Conservation (phyloP, 345 rosid genomes). For the Punica granatum region DNA sequence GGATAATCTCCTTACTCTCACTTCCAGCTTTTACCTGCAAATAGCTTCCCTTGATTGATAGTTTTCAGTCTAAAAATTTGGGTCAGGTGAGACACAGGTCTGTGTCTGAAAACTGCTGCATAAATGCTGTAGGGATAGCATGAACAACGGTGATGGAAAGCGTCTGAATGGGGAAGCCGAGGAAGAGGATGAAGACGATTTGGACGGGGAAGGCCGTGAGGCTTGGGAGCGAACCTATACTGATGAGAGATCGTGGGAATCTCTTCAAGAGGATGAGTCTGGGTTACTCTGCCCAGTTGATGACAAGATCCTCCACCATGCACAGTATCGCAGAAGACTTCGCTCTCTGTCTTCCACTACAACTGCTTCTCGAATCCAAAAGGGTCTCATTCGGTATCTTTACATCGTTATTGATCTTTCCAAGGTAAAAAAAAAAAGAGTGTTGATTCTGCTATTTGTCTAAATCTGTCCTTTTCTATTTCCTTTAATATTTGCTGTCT, state of each 20-base stretch:
- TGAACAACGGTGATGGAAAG: conserved; percentile 39
- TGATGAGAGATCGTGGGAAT: conserved; percentile 84
- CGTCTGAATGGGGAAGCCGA: conserved; percentile 35
- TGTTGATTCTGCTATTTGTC: background rate
- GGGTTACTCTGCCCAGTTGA: conserved; percentile 76
- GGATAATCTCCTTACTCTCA: too few relatives aligned
- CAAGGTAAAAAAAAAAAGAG: conserved; percentile 36
- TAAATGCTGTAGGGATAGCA: conserved; percentile 2
- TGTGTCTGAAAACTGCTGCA: background rate
- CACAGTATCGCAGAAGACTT: conserved; percentile 65
- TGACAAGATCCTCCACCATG: conserved; percentile 52
- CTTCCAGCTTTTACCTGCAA: background rate
- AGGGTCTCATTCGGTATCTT: conserved; percentile 88
- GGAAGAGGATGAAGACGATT: conserved; percentile 68
- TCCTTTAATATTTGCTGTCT: background rate
- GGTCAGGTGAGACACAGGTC: background rate
- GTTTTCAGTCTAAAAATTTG: background rate
- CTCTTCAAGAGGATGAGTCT: conserved; percentile 84
- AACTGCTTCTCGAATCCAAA: conserved; percentile 64
- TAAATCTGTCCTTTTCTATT: background rate
- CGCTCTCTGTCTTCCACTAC: conserved; percentile 54
- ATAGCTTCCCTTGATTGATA: too few relatives aligned
- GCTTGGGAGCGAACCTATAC: conserved; percentile 78
- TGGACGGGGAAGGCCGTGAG: conserved; percentile 39
- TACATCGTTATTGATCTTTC: conserved; percentile 82